Conservation (phyloP, 345 rosid genomes). For the Murraya koenigii region DNA sequence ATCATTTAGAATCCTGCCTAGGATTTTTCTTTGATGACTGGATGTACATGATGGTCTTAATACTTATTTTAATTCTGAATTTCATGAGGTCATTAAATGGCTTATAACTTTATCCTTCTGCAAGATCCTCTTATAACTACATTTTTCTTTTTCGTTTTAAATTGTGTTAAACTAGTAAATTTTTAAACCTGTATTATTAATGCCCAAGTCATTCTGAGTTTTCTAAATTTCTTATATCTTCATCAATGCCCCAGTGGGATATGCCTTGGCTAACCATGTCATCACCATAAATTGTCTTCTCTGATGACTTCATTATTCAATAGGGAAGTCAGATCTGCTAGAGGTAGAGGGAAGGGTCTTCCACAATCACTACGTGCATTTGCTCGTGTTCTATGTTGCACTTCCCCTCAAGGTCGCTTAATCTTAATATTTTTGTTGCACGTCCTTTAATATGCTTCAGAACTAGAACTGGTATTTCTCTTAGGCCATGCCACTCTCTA, state of each 20-base stretch:
- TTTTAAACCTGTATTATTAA: not conserved
- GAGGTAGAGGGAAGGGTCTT: constrained; percentile 76
- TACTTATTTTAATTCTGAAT: not conserved
- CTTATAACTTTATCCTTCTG: not conserved
- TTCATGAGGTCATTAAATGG: not conserved
- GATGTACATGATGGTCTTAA: not conserved
- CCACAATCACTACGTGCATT: constrained; percentile 85
- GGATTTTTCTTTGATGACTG: not conserved
- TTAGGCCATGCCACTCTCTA: not conserved
- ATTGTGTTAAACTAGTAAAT: not conserved
- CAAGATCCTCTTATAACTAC: not conserved
- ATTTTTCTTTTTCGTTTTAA: not conserved
- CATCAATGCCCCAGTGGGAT: not conserved
- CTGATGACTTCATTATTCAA: constrained; percentile 19
- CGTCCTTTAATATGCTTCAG: constrained; percentile 1
- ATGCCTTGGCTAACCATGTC: not conserved
- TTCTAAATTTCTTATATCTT: not conserved
- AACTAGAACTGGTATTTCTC: not conserved
- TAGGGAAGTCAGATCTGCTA: constrained; percentile 73
- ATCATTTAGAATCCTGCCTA: not conserved
- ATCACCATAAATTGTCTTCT: not conserved
- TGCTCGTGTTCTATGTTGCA: constrained; percentile 68
- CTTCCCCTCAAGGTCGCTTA: constrained; percentile 48
- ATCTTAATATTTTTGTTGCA: constrained; percentile 5
- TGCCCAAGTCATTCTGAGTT: not conserved